A percentile compares a stretch with the other conserved stretches of the same genome.
Conservation (phyloP, 306 rosid species). For the Amphicarpaea edgeworthii region DNA sequence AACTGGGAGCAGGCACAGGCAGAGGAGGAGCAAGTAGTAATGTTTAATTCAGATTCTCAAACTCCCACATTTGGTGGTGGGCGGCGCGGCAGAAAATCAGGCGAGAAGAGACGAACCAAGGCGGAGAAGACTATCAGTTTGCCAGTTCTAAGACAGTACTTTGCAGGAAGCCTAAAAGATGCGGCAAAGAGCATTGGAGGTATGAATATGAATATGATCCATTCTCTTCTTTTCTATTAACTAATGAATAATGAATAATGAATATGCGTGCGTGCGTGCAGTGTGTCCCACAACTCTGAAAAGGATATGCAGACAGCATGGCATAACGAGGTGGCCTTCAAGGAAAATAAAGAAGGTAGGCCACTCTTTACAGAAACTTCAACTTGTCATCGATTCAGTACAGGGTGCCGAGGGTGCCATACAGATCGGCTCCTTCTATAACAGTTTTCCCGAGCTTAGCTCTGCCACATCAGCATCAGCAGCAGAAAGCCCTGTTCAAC, state of each 20-base stretch:
- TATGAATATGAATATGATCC: no score
- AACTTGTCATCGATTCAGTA: slow-evolving; percentile 71
- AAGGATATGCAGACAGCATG: slow-evolving; percentile 81
- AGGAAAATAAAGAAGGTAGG: slow-evolving; percentile 75
- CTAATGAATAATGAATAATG: no score
- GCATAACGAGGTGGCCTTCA: slow-evolving; percentile 73
- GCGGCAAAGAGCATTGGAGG: slow-evolving; percentile 58
- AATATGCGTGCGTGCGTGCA: slow-evolving; percentile 36
- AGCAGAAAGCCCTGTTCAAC: no score
- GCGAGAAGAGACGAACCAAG: slow-evolving; percentile 67
- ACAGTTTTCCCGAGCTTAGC: slow-evolving; percentile 67
- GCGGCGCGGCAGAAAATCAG: slow-evolving; percentile 57
- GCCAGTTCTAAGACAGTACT: slow-evolving; percentile 65
- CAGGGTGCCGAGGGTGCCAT: slow-evolving; percentile 75
- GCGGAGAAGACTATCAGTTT: slow-evolving; percentile 74
- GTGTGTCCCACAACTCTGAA: slow-evolving; percentile 80
- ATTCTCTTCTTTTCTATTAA: no score
- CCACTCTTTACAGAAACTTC: slow-evolving; percentile 70
- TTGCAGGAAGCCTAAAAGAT: slow-evolving; percentile 55
- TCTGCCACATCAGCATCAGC: no score
- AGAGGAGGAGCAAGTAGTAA: no score
- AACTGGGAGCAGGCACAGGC: no score
- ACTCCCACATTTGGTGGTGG: slow-evolving; percentile 37
- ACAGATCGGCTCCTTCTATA: slow-evolving; percentile 62
- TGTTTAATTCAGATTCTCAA: slow-evolving; percentile 43